phyloP scores from a whole-genome alignment of 192 early-diverging fungal genomes.

The Allomyces macrogynus region DNA sequence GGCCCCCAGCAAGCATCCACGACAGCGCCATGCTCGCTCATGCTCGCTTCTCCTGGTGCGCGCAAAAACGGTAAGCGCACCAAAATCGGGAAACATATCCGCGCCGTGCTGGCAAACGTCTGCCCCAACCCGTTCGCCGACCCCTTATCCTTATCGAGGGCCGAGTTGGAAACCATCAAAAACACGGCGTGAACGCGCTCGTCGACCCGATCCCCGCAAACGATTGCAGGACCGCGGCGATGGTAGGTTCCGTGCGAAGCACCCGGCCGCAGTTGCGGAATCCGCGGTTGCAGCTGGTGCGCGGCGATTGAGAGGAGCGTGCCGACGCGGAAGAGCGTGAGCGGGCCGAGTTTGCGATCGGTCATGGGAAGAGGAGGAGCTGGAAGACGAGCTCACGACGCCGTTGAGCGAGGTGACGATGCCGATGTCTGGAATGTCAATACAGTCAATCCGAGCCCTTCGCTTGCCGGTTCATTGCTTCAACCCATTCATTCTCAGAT shows the following conservation, averaged over 20 bases:
- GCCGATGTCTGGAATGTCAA: too few relatives aligned
- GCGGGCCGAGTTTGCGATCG: background rate
- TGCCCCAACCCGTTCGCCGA: background rate
- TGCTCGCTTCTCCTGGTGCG: too few relatives aligned
- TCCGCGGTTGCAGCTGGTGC: background rate
- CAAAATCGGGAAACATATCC: background rate
- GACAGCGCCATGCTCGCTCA: too few relatives aligned
- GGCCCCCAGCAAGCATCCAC: too few relatives aligned
- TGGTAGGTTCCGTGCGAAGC: background rate
- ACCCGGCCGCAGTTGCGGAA: background rate
- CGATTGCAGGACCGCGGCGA: background rate
- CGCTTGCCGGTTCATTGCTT: too few relatives aligned
- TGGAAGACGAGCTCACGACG: background rate
- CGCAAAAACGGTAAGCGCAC: too few relatives aligned
- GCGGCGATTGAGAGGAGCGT: background rate
- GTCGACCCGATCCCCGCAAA: background rate
- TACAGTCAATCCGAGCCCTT: too few relatives aligned
- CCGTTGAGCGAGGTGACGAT: background rate
- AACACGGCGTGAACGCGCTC: background rate
- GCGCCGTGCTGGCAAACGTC: background rate
- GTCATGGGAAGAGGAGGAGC: background rate
- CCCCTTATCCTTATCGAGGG: background rate
- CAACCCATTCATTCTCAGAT: too few relatives aligned
- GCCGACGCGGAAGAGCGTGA: background rate
- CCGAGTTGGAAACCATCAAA: background rate